Evolutionary conservation across 2,329 filamentous ascomycete species (phyloP).

Genomic region (Aureobasidium namibiae): DNA sequence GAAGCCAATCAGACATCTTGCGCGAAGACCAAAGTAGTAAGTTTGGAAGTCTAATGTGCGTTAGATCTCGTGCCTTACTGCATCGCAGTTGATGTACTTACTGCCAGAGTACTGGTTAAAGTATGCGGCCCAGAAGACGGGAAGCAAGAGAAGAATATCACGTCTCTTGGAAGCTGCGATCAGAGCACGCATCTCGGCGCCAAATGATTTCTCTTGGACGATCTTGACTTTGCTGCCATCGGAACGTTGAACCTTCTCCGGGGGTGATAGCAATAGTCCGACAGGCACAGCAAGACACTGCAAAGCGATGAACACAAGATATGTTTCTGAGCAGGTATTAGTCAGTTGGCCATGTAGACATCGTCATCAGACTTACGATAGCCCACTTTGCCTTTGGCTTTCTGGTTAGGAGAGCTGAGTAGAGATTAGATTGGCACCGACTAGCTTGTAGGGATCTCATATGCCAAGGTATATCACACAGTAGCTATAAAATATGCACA

Average conservation of each 20-base stretch:
- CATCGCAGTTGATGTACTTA: background rate
- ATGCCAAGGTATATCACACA: too few species aligned
- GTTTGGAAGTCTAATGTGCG: conserved; percentile 37
- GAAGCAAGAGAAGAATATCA: conserved; percentile 33
- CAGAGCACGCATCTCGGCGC: conserved; percentile 32
- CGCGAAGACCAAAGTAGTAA: conserved; percentile 40
- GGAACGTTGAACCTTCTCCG: conserved; percentile 35
- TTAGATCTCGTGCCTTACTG: background rate
- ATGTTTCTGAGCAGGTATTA: conserved; percentile 23
- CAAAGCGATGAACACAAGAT: conserved; percentile 36
- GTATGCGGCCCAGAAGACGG: conserved; percentile 38
- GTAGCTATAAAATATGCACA: too few species aligned
- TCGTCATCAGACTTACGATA: conserved; percentile 14
- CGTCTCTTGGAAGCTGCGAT: conserved; percentile 24
- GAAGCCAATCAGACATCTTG: conserved; percentile 41
- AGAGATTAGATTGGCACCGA: background rate
- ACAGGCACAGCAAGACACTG: conserved; percentile 31
- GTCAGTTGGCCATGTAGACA: background rate
- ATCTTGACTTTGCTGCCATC: conserved; percentile 35
- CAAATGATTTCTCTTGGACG: conserved; percentile 30
- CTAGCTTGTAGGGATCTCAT: too few species aligned
- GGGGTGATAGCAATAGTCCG: conserved; percentile 32
- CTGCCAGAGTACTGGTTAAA: conserved; percentile 37
- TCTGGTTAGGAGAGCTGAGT: conserved; percentile 28
- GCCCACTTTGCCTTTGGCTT: conserved; percentile 27